A percentile compares a stretch with the other conserved stretches of the same genome.
Evolutionary conservation across 139 green algal genomes (phyloP).

Genomic region (Closterium sp.): DNA sequence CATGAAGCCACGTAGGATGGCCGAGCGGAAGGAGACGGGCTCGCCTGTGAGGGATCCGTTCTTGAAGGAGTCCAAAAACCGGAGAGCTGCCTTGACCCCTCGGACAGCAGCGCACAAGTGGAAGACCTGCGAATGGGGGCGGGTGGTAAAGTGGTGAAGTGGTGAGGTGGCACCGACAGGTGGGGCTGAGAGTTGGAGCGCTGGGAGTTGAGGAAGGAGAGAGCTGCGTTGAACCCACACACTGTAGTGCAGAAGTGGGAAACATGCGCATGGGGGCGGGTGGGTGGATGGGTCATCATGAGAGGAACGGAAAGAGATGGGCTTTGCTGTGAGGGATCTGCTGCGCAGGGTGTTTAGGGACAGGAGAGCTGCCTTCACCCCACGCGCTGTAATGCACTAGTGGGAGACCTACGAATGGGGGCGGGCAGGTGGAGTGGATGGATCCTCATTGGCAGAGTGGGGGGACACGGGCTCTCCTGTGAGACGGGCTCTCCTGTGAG

Average conservation of each 20-base stretch:
- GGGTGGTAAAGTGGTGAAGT: not conserved
- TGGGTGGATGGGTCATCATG: too few relatives aligned
- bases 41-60: not conserved
- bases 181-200: not conserved
- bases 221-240: not conserved
- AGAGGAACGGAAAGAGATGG: too few relatives aligned
- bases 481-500: too few relatives aligned
- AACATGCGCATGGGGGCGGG: too few relatives aligned
- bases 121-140: not conserved
- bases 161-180: not conserved
- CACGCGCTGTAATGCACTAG: not conserved
- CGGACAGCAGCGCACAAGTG: slow-evolving; percentile 2
- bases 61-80: not conserved
- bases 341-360: too few relatives aligned
- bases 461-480: too few relatives aligned
- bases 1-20: not conserved
- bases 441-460: too few relatives aligned
- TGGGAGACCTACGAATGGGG: not conserved
- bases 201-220: not conserved
- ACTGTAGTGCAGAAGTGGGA: slow-evolving; percentile 9
- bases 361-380: too few relatives aligned
- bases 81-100: not conserved
- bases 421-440: not conserved
- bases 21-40: not conserved
- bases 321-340: too few relatives aligned